Evolutionary conservation across 2,329 filamentous ascomycete genomes (phyloP), one percentile per base, ranked within the genome.

Genomic region (Fusarium scirpi): DNA sequence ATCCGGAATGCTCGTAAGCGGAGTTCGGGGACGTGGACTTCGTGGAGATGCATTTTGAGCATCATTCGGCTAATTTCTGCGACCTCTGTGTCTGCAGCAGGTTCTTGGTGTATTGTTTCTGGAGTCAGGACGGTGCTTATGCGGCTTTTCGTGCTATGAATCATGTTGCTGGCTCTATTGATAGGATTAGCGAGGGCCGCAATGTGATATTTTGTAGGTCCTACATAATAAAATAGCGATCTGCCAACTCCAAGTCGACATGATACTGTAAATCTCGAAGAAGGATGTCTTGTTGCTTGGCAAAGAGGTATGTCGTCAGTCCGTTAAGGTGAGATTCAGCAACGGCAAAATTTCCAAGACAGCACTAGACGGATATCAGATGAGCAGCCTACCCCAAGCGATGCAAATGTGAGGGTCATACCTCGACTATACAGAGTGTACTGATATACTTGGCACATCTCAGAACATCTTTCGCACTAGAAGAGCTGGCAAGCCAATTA

Each of bases 361-460:
- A 53, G n/a, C 49, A 53, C 49, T 52, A 25, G 16, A 38, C 8
- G 8, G 5, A 34, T 18, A 34, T 18, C 15, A 10, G 15, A 34
- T 34, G 16, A 34, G 32, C 15, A 34, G 15, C 8, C 32, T 18
- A 18, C 30, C 1, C 30, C 30, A 32, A 9, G 30, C 7, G 30
- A 32, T 9, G 15, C 15, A 32, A 32, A 16, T 9, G 8, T 32
- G 30, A 32, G 15, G 30, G 30, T 9, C 30, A 7, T 52, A 41
- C 49, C 49, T 53, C 49, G 6, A 53, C 49, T 2, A 53, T 18
- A 12, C 24, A 53, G 1, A 29, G 13, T 8, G 49, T 53, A 5
- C 49, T 53, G 13, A 53, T 53, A 5, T 53, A 53, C 10, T 53
- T 53, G 2, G 49, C 49, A 8, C 49, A 53, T 18, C 34, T 10